Conservation (phyloP, 371 early-diverging fungal genomes). For the Nosema muscidifuracis region DNA sequence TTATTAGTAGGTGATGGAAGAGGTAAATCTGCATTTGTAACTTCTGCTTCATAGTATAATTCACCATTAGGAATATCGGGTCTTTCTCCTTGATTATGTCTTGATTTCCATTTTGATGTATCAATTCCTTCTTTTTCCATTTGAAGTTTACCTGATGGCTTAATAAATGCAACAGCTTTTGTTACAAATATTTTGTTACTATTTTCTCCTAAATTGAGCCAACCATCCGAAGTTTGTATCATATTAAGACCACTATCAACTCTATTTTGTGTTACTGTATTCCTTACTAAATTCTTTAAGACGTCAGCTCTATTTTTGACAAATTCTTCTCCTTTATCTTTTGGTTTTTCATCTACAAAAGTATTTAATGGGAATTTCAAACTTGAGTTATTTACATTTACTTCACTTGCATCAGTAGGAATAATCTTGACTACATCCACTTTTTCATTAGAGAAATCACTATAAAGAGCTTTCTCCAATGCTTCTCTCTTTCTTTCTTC, state of each 20-base stretch:
- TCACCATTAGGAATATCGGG: conserved; percentile 34
- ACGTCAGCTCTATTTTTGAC: conserved; percentile 47
- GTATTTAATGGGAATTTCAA: conserved; percentile 60
- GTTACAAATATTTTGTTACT: conserved; percentile 46
- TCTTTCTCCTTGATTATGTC: conserved; percentile 52
- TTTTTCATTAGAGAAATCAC: conserved; percentile 9
- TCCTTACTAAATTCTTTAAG: conserved; percentile 52
- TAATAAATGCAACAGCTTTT: conserved; percentile 44
- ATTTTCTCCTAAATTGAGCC: conserved; percentile 56
- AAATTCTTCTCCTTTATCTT: conserved; percentile 49
- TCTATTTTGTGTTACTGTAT: conserved; percentile 46
- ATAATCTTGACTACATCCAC: conserved; percentile 51
- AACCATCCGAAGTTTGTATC: conserved; percentile 51
- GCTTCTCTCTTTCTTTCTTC: conserved; percentile 11
- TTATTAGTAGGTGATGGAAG: conserved; percentile 41
- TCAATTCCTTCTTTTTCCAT: conserved; percentile 54
- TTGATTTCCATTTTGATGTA: conserved; percentile 30
- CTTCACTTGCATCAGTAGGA: conserved; percentile 43
- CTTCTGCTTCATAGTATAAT: conserved; percentile 48
- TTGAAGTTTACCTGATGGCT: conserved; percentile 34
- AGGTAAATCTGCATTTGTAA: conserved; percentile 14
- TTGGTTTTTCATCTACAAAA: conserved; percentile 40
- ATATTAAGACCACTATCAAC: conserved; percentile 53
- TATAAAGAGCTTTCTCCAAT: not conserved
- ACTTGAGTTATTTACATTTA: conserved; percentile 25